Evolutionary conservation across 768 basidiomycete genomes (phyloP), one percentile per base, ranked within the genome.

Genomic region (Nidularia sp.): DNA sequence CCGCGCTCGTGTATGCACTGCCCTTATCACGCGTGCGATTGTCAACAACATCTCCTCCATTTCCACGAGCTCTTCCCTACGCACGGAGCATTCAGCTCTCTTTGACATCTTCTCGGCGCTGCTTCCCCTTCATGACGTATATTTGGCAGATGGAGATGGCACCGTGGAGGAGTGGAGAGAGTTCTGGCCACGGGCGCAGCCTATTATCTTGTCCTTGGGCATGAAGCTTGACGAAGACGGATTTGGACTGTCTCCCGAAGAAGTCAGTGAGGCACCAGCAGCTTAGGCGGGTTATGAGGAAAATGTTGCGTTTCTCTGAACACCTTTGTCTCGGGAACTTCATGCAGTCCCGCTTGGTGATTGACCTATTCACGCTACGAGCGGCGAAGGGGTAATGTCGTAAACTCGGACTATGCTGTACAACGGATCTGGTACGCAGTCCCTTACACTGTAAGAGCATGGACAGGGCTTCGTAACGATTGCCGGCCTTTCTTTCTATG

Each of bases 101-200:
- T 56, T 56, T 29, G 55, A 52, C 12, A 25, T 56, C 1, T 43
- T 47, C 3, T 48, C 45, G 6, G 52, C 48, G 5, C 45, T 56
- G 39, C 22, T 42, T 2, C 39, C 55, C 2, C 25, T 53, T 22
- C 46, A 42, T 44, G 52, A 56, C 25, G 29, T 46, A 5, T 42
- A 56, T 18, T 12, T 56, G 10, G 48, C 50, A 34, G 34, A 33
- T 2, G n/a, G 47, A 1, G 36, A 50, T 12, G 49, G 36, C 3
- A 7, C 13, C 1, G 52, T 18, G 1, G 55, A 35, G 8, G 49
- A 50, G 25, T 56, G 52, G 55, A 29, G 48, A 34, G 55, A 56
- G n/a, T 56, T 56, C 12, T 56, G 55, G 55, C 6, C 34, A 13
- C 43, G 50, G 10, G 52, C 52, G 6, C 48, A 53, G 45, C 44